Evolutionary conservation across 768 basidiomycete species (phyloP).

Genomic region (Amanita fuliginea): DNA sequence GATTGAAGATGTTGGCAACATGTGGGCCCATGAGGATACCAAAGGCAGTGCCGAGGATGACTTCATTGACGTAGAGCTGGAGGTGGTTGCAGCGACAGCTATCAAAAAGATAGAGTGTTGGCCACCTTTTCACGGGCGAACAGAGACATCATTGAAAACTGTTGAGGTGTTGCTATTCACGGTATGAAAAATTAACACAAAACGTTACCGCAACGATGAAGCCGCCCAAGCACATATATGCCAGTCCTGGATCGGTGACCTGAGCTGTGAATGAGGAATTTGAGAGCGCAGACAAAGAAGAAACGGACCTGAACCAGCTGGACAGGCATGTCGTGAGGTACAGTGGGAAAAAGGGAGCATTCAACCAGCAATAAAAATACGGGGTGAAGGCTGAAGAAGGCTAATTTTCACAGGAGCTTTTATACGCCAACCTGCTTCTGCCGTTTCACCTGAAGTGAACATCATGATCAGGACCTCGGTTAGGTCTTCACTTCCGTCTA

Average conservation of each 20-base stretch:
- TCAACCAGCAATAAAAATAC: too few species aligned
- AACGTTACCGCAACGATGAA: slow-evolving; percentile 27
- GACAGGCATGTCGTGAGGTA: not conserved
- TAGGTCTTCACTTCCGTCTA: too few species aligned
- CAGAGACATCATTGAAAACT: slow-evolving; percentile 80
- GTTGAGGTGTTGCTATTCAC: too few species aligned
- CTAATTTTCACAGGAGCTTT: too few species aligned
- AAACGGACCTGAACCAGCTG: not conserved
- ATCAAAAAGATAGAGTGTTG: not conserved
- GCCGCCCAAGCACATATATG: slow-evolving; percentile 54
- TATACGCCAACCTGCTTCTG: too few species aligned
- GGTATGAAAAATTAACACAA: too few species aligned
- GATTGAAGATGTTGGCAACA: slow-evolving; percentile 60
- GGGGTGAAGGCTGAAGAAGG: too few species aligned
- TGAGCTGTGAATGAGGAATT: slow-evolving; percentile 16
- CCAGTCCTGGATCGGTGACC: slow-evolving; percentile 43
- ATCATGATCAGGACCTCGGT: too few species aligned
- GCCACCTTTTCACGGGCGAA: slow-evolving; percentile 76
- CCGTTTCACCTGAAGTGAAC: too few species aligned
- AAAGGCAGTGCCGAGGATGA: slow-evolving; percentile 77
- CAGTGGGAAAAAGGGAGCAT: too few species aligned
- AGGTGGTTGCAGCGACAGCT: too few species aligned
- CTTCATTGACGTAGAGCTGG: slow-evolving; percentile 88
- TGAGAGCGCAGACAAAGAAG: not conserved
- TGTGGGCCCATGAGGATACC: slow-evolving; percentile 64